A percentile compares a stretch with the other conserved stretches of the same genome.
Conservation (phyloP, 2,329 filamentous ascomycete genomes). For the Penicillium occitanis region DNA sequence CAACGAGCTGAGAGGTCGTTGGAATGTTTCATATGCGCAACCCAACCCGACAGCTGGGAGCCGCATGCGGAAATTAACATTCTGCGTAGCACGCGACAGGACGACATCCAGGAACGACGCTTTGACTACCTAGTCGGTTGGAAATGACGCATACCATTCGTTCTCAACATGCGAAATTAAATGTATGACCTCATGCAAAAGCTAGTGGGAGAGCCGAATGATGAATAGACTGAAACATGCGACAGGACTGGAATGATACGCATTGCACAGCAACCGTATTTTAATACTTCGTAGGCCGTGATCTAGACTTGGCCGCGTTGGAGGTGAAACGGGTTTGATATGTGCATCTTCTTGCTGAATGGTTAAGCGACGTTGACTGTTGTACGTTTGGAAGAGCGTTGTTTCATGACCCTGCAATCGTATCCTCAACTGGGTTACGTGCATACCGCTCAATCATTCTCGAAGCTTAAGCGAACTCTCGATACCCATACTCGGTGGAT, state of each 20-base stretch:
- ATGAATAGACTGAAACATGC: background rate
- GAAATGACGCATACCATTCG: background rate
- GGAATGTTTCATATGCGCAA: background rate
- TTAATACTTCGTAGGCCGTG: background rate
- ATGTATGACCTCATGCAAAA: background rate
- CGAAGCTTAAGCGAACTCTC: background rate
- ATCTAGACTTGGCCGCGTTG: background rate
- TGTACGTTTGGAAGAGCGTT: no score
- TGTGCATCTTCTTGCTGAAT: background rate
- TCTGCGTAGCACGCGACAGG: background rate
- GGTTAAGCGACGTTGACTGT: background rate
- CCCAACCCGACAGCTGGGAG: background rate
- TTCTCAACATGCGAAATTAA: background rate
- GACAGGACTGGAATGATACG: constrained; percentile 1
- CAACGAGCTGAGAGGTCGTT: background rate
- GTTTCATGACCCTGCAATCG: no score
- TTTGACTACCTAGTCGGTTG: no score
- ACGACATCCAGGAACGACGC: background rate
- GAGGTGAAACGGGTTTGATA: background rate
- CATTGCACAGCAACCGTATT: background rate
- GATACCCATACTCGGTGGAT: background rate
- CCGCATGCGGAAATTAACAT: constrained; percentile 1
- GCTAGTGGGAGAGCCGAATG: background rate
- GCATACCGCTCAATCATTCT: background rate
- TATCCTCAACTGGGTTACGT: background rate